Evolutionary conservation across 2,329 filamentous ascomycete genomes (phyloP).

Genomic region (Chrysosporium keratinophilum): DNA sequence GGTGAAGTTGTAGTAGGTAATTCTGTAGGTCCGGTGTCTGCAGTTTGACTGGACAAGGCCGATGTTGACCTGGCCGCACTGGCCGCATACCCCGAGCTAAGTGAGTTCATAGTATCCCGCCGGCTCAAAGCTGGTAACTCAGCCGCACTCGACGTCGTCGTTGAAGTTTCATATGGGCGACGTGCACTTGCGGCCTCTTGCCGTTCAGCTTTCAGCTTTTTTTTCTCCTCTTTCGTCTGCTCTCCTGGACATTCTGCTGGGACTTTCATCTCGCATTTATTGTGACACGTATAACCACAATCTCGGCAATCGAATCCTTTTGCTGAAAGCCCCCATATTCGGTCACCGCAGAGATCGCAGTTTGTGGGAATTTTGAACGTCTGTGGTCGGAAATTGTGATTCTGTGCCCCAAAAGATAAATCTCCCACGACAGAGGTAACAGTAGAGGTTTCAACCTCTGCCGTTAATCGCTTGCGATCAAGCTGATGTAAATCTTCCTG

Average conservation of each 20-base stretch:
- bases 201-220: constrained; percentile 77
- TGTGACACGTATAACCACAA: constrained; percentile 96
- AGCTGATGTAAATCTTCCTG: constrained; percentile 78
- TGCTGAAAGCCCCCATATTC: constrained; percentile 92
- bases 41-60: constrained; percentile 42
- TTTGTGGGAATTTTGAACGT: constrained; percentile 99
- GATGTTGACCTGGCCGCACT: constrained; percentile 62
- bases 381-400: constrained; percentile 96
- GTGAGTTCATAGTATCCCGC: constrained; percentile 79
- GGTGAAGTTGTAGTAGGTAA: constrained; percentile 31
- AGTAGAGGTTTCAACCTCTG: constrained; percentile 85
- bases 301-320: constrained; percentile 95
- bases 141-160: constrained; percentile 32
- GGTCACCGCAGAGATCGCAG: constrained; percentile 89
- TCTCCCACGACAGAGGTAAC: constrained; percentile 89
- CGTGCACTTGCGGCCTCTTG: constrained; percentile 63
- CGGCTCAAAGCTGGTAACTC: constrained; percentile 61
- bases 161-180: constrained; percentile 24
- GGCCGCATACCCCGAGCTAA: constrained; percentile 78
- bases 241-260: constrained; percentile 92
- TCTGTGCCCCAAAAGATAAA: constrained; percentile 80
- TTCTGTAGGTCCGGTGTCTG: constrained; percentile 41
- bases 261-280: constrained; percentile 98
- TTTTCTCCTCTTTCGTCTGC: constrained; percentile 85
- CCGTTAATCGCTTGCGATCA: constrained; percentile 72